Percentiles rank a stretch among this genome's conserved stretches.
These are phyloP conservation scores for Boletus vermiculosoides DNA, from an alignment of 768 basidiomycete species.

Conservation along the genomic window DNA sequence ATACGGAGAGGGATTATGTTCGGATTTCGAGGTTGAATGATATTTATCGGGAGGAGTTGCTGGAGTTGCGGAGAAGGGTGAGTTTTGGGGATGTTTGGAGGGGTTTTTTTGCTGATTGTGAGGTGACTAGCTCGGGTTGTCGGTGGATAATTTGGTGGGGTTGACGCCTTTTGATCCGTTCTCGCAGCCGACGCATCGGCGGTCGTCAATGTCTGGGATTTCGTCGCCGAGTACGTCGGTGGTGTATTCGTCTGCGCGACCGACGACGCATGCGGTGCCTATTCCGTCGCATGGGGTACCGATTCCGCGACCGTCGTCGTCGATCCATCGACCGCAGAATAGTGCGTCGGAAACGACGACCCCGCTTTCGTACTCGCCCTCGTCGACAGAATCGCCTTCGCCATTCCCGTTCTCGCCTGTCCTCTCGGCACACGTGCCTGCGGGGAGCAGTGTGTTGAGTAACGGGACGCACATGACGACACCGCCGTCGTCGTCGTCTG, in stretches of 20 bases:
- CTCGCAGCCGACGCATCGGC: constrained; percentile 69
- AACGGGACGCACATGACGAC: constrained; percentile 65
- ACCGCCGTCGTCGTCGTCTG: constrained; percentile 58
- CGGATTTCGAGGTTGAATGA: constrained; percentile 75
- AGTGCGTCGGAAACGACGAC: constrained; percentile 53
- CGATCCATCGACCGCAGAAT: constrained; percentile 55
- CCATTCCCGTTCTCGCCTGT: constrained; percentile 67
- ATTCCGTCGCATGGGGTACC: constrained; percentile 71
- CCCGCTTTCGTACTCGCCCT: constrained; percentile 63
- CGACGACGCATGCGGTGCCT: constrained; percentile 54
- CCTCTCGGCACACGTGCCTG: constrained; percentile 46
- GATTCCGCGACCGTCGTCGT: constrained; percentile 70
- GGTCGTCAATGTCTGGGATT: constrained; percentile 42
- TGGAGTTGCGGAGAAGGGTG: constrained; percentile 73
- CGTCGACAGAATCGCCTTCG: constrained; percentile 65
- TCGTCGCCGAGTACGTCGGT: constrained; percentile 32
- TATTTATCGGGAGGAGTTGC: constrained; percentile 80
- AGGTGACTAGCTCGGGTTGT: constrained; percentile 17
- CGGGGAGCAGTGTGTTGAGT: constrained; percentile 25
- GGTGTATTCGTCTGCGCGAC: constrained; percentile 24
- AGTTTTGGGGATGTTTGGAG: constrained; percentile 26
- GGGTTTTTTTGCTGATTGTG: neutral
- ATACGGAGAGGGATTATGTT: constrained; percentile 76
- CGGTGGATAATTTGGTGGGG: constrained; percentile 76
- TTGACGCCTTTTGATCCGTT: constrained; percentile 63